phyloP scores from a whole-genome alignment of 768 basidiomycete genomes.

The Mycena metata region DNA sequence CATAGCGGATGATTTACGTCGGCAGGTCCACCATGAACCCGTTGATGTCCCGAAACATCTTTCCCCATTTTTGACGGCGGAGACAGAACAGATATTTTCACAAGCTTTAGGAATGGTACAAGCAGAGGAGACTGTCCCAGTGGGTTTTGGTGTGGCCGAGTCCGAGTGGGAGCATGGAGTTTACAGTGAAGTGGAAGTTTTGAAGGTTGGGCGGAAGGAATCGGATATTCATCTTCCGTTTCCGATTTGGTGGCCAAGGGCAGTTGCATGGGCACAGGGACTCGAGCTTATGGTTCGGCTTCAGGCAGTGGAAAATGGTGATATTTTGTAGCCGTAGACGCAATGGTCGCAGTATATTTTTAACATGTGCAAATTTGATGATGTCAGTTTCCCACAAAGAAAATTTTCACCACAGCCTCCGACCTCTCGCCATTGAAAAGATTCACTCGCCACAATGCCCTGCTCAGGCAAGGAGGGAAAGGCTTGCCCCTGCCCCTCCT shows the following conservation, averaged over 20 bases:
- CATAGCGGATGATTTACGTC: neutral
- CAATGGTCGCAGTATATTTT: too few species aligned
- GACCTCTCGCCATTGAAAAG: too few species aligned
- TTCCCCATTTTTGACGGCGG: neutral
- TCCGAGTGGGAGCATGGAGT: slow-evolving; percentile 5
- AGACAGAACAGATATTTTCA: neutral
- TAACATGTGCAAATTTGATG: too few species aligned
- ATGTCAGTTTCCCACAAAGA: too few species aligned
- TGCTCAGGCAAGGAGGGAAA: too few species aligned
- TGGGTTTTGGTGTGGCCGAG: neutral
- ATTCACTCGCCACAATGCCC: too few species aligned
- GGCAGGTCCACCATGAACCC: slow-evolving; percentile 15
- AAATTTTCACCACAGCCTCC: too few species aligned
- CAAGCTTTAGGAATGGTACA: neutral
- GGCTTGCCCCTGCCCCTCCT: too few species aligned
- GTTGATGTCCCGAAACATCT: slow-evolving; percentile 1
- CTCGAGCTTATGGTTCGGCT: slow-evolving; percentile 10
- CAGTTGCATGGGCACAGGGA: slow-evolving; percentile 17
- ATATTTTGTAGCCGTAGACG: slow-evolving; percentile 13
- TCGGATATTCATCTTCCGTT: neutral
- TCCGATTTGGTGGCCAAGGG: slow-evolving; percentile 2
- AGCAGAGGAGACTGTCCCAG: neutral
- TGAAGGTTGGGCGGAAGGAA: slow-evolving; percentile 6
- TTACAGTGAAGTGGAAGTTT: neutral
- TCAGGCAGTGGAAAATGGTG: slow-evolving; percentile 21